phyloP scores from a whole-genome alignment of 1,284 basidiomycete species.

The Neolentinus lepideus region DNA sequence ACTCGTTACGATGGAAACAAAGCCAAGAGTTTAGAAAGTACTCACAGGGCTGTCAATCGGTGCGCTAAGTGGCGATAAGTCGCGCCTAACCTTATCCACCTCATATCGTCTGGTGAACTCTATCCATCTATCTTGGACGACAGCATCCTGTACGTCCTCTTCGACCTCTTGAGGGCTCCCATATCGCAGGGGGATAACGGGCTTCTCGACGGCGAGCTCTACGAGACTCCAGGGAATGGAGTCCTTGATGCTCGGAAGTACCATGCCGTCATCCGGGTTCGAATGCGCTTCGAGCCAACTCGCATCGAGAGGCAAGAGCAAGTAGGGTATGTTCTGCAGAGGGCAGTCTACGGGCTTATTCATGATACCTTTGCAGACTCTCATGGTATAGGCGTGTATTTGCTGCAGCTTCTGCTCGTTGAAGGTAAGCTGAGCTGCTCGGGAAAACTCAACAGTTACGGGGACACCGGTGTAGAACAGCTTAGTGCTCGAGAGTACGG shows the following conservation, averaged over 20 bases:
- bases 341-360: constrained; percentile 60
- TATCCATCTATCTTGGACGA: constrained; percentile 68
- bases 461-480: constrained; percentile 49
- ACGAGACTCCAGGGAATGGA: constrained; percentile 63
- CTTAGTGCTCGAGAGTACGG: constrained; percentile 43
- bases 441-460: constrained; percentile 33
- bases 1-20: neutral
- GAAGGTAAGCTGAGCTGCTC: constrained; percentile 41
- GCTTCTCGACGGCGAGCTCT: constrained; percentile 38
- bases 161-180: constrained; percentile 33
- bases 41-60: constrained; percentile 57
- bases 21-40: constrained; percentile 12
- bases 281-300: constrained; percentile 14
- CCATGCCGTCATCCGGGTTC: constrained; percentile 14
- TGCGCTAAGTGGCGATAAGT: constrained; percentile 67
- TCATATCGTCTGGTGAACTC: constrained; percentile 70
- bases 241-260: constrained; percentile 31
- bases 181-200: constrained; percentile 41
- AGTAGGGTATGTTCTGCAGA: constrained; percentile 48
- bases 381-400: constrained; percentile 54
- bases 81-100: constrained; percentile 45
- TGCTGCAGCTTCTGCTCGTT: constrained; percentile 37
- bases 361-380: constrained; percentile 50
- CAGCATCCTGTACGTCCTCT: constrained; percentile 45
- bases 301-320: constrained; percentile 50